phyloP scores from a whole-genome alignment of 805 yeast genomes.

The Cyberlindnera sargentensis region DNA sequence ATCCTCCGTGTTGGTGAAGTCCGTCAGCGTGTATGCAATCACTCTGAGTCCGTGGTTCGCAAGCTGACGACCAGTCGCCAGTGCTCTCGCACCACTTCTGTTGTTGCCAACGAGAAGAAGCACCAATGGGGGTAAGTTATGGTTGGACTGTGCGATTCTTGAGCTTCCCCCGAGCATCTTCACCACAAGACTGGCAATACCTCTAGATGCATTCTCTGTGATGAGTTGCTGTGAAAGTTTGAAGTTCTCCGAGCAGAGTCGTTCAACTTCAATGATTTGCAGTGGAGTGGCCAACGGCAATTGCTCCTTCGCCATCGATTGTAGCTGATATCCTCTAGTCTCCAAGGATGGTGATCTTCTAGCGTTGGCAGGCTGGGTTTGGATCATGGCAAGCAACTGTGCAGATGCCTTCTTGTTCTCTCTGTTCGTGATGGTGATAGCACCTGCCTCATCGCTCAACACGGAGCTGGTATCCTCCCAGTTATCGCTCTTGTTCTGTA shows the following conservation, averaged over 20 bases:
- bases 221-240: conserved; percentile 38
- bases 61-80: conserved; percentile 75
- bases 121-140: conserved; percentile 74
- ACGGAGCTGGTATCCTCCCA: conserved; percentile 12
- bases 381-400: conserved; percentile 5
- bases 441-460: conserved; percentile 8
- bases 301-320: conserved; percentile 16
- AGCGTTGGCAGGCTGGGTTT: neutral
- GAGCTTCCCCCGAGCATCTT: conserved; percentile 62
- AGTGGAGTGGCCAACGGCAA: conserved; percentile 68
- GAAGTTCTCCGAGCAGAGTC: conserved; percentile 46
- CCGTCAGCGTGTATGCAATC: conserved; percentile 26
- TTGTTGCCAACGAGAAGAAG: conserved; percentile 67
- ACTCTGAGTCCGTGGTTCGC: conserved; percentile 69
- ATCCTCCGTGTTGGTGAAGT: conserved; percentile 14
- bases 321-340: conserved; percentile 3
- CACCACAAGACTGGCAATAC: conserved; percentile 52
- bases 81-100: conserved; percentile 65
- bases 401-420: conserved; percentile 4
- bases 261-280: conserved; percentile 71
- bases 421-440: neutral
- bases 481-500: conserved; percentile 10
- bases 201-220: conserved; percentile 63
- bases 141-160: conserved; percentile 58
- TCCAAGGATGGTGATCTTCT: conserved; percentile 12